Base-by-base conservation (phyloP, 805 yeast species). In the Pichia ethanolica region DNA sequence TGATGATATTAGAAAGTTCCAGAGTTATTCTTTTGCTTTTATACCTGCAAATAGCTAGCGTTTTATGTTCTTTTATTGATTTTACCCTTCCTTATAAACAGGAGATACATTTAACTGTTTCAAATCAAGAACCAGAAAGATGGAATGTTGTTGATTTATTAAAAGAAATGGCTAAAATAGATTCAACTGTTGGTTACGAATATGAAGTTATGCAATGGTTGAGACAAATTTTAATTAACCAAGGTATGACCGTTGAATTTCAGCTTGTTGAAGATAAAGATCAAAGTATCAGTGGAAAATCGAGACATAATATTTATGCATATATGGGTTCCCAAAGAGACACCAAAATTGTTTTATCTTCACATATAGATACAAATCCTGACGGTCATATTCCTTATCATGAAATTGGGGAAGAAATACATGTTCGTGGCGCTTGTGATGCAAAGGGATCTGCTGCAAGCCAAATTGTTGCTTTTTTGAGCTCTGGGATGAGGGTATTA, bases 301-400 rank as follows among this genome's bases (percentile, higher is more conserved):
- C 33, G 1, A 35, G 51, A 45, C n/a, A 48, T 4, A 48, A 81
- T 57, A 65, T 82, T 34, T 82, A 75, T 56, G 86, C 85, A 7
- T 82, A 80, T 58, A 51, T 62, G 11, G 80, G 81, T 1, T 47
- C 55, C 1, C 56, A 59, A n/a, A 70, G 80, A 52, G 59, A 77
- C 54, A 73, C 81, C 14, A 69, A 62, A 47, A 74, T 79, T 3
- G 34, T 48, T 5, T 56, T 82, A 33, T 78, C 86, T 1, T 74
- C 84, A n/a, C 88, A 82, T 57, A 74, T 81, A 32, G 88, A 82
- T 57, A 82, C 87, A 0, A 87, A 82, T 12, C 87, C 86, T 11
- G 45, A 42, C 1, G 45, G 45, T 28, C 33, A 26, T 8, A 42
- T 42, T 14, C 37, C 45, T 6, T 42, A 42, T 13, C 32, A 33